A percentile compares a stretch with the other conserved stretches of the same genome.
These are phyloP conservation scores for Hypoxylon cercidicola DNA, from an alignment of 495 filamentous ascomycete species.

Conservation along the genomic window DNA sequence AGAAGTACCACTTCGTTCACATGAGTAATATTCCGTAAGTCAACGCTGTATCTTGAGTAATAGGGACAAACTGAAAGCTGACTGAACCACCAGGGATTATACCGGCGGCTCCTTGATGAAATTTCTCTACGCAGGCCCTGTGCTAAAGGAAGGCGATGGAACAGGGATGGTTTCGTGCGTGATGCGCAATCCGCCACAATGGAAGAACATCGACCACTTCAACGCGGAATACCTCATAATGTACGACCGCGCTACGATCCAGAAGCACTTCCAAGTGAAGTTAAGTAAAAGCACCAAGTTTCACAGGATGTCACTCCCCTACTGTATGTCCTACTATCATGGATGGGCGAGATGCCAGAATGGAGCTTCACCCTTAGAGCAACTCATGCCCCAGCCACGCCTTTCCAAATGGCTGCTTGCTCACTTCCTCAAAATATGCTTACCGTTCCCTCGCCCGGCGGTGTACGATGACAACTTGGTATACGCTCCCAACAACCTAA, in stretches of 20 bases:
- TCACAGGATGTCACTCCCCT: neutral
- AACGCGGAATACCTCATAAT: conserved; percentile 45
- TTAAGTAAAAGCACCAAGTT: conserved; percentile 1
- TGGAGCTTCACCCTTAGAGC: conserved; percentile 13
- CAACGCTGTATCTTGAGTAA: neutral
- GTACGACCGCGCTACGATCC: conserved; percentile 29
- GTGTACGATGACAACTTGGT: conserved; percentile 2
- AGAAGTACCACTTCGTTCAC: conserved; percentile 50
- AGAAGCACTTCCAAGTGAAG: conserved; percentile 35
- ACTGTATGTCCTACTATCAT: conserved; percentile 28
- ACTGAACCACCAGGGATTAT: conserved; percentile 45
- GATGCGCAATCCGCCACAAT: conserved; percentile 37
- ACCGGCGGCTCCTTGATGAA: conserved; percentile 47
- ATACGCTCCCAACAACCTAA: conserved; percentile 47
- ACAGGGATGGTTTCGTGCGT: conserved; percentile 39
- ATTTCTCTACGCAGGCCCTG: conserved; percentile 47
- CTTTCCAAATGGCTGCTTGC: conserved; percentile 47
- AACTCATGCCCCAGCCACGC: conserved; percentile 32
- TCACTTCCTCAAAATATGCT: conserved; percentile 49
- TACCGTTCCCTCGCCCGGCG: conserved; percentile 35
- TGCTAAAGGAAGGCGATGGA: conserved; percentile 35
- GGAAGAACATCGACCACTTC: conserved; percentile 32
- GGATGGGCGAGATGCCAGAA: conserved; percentile 32
- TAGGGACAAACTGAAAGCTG: neutral
- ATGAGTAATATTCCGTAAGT: conserved; percentile 54